Evolutionary conservation across 352 stramenopile species (phyloP), one percentile per base, ranked within the genome.

Genomic region (Lagenidium giganteum): DNA sequence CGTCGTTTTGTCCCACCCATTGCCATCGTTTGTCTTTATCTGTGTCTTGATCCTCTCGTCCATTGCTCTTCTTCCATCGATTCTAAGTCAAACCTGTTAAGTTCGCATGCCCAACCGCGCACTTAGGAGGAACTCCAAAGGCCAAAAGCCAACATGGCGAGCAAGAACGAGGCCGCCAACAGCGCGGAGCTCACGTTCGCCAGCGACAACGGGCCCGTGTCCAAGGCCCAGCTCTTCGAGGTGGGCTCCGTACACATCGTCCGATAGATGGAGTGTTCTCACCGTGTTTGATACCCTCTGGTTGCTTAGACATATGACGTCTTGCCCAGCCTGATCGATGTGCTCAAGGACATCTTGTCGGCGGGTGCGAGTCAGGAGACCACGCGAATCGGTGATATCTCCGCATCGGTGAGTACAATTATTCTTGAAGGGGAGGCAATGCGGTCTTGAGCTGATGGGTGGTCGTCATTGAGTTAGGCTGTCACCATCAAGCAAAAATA

Each of bases 311-410:
- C 71, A 16, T 93, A 89, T 38, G 81, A 93, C 42, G 63, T 88
- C 32, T 57, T 93, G 60, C 81, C 81, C 6, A 82, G 73, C 47
- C 64, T 93, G 24, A 93, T 93, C 43, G 81, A 93, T 31, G 76
- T 88, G 49, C 68, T 93, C 24, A 93, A 88, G 49, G 81, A 93
- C 54, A 76, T 93, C 40, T 49, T 89, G 20, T 76, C 78, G 17
- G 76, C 77, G n/a, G 74, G 58, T 13, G 83, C 78, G 14, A 74
- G 57, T 25, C 78, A 93, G 46, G 81, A 90, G 35, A 84, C 73
- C 13, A 89, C 79, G 35, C 61, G 81, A 18, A 65, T 93, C 17
- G 81, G 81, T 47, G 81, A 93, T 42, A 63, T 93, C 24, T 91
- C 81, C n/a, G 56, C 75, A 2, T 87, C 81, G 34, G 81, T 89